Percentiles rank a stretch among this genome's conserved stretches.
Evolutionary conservation across 495 filamentous ascomycete species (phyloP).

Genomic region (Staphylotrichum longicolle): DNA sequence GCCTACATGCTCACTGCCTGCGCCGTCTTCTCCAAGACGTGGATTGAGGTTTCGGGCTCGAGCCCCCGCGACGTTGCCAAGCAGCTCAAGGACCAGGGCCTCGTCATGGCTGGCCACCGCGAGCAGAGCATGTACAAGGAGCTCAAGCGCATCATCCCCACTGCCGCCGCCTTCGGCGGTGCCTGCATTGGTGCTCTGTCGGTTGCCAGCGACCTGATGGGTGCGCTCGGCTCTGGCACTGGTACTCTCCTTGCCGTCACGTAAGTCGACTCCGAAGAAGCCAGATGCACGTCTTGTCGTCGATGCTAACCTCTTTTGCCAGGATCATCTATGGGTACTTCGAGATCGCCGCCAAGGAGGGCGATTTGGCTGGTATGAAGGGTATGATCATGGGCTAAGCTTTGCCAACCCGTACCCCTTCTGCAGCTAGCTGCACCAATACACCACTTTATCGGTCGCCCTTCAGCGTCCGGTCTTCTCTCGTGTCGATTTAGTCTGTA

Average conservation of each 20-base stretch:
- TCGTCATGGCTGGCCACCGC: constrained; percentile 98
- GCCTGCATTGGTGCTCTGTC: constrained; percentile 98
- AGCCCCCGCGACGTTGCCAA: constrained; percentile 98
- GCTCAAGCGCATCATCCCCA: constrained; percentile 97
- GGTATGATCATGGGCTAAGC: constrained; percentile 72
- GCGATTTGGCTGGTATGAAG: constrained; percentile 88
- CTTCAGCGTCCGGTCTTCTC: not conserved
- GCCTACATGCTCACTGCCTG: constrained; percentile 96
- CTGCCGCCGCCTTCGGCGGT: constrained; percentile 96
- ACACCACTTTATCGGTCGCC: not conserved
- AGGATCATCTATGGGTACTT: constrained; percentile 99
- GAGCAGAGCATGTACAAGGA: constrained; percentile 99
- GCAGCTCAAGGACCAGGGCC: constrained; percentile 98
- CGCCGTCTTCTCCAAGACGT: constrained; percentile 99
- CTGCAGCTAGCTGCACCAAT: not conserved
- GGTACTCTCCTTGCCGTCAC: constrained; percentile 98
- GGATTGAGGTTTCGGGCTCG: constrained; percentile 99
- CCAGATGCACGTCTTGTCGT: not conserved
- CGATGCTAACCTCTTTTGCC: constrained; percentile 28
- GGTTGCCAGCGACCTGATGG: constrained; percentile 91
- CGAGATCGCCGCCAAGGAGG: constrained; percentile 98
- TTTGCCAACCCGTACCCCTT: not conserved
- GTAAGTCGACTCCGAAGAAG: constrained; percentile 57
- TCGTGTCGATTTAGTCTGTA: constrained; percentile 30
- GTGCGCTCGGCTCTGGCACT: constrained; percentile 93